Evolutionary conservation across 495 filamentous ascomycete species (phyloP).

Genomic region (Xylaria bambusicola): DNA sequence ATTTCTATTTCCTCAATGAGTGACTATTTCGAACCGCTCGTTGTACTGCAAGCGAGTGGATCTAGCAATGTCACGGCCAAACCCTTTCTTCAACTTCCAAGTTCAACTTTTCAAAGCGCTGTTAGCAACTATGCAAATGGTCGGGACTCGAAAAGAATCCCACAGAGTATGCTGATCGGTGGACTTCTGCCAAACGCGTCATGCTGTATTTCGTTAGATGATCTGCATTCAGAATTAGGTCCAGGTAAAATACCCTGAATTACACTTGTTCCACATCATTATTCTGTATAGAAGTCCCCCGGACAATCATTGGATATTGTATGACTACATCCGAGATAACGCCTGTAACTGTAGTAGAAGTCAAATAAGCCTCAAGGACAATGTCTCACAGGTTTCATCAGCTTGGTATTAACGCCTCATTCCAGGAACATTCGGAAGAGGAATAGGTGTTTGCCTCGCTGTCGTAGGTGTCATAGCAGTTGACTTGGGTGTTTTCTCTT

Average conservation of each 20-base stretch:
- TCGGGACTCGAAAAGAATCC: not conserved
- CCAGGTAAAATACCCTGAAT: too few relatives aligned
- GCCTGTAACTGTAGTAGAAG: too few relatives aligned
- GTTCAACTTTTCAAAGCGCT: not conserved
- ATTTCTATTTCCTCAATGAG: not conserved
- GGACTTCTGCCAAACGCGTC: not conserved
- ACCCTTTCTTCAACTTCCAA: not conserved
- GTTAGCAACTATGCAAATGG: not conserved
- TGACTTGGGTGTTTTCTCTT: constrained; percentile 20
- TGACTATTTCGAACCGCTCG: not conserved
- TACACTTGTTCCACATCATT: too few relatives aligned
- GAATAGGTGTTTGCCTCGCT: constrained; percentile 42
- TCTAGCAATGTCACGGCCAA: not conserved
- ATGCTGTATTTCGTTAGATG: not conserved
- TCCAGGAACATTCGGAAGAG: constrained; percentile 34
- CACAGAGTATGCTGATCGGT: constrained; percentile 1
- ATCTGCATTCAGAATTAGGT: constrained; percentile 11
- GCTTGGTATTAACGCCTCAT: constrained; percentile 35
- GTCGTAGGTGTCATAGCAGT: not conserved
- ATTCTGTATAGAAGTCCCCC: too few relatives aligned
- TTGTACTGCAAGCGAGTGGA: not conserved
- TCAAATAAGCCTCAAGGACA: not conserved
- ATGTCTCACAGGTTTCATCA: too few relatives aligned
- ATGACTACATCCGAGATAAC: not conserved
- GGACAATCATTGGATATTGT: not conserved